Base-by-base conservation (phyloP, 441 rosid species). In the Jatropha multifida region DNA sequence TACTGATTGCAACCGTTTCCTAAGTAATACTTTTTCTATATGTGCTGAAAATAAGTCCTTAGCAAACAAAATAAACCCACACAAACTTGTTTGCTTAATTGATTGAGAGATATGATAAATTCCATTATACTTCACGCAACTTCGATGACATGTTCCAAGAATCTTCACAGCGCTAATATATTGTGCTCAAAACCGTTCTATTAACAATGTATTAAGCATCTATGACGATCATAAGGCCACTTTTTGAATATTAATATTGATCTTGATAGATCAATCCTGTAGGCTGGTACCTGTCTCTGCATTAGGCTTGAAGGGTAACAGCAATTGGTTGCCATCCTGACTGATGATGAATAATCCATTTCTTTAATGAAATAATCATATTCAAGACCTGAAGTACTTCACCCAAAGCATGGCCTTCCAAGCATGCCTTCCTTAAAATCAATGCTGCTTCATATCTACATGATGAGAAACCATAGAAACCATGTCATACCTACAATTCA, bases 301-400 rank as follows among this genome's bases (percentile, higher is more conserved):
- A 75, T 83, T 79, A 64, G 75, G 68, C 77, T 71, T 66, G 18
- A 20, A 77, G 72, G 26, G 74, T 71, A 74, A 81, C 72, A 65
- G 65, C 26, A 48, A 81, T 15, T 13, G 90, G 90, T 49, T 81
- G 80, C 90, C 90, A 87, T 68, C 90, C 90, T 0, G 84, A 82
- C 32, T 49, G 83, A 70, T 79, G 77, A 55, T 54, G 76, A 69
- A 41, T 49, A 62, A 87, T 82, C 90, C 90, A 85, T 78, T 65
- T 83, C 78, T 79, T 87, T 5, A 37, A 9, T 5, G 63, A 76
- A 65, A 85, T 60, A 40, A 71, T 51, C 68, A 82, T 69, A 81
- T 85, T 77, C 80, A 87, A 76, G 68, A 87, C 77, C 71, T 76
- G 88, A 23, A 85, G 82, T 15, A 85, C 63, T n/a, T 83, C 82